Evolutionary conservation across 257 asterid species (phyloP).

Genomic region (Solanum clarkiae): DNA sequence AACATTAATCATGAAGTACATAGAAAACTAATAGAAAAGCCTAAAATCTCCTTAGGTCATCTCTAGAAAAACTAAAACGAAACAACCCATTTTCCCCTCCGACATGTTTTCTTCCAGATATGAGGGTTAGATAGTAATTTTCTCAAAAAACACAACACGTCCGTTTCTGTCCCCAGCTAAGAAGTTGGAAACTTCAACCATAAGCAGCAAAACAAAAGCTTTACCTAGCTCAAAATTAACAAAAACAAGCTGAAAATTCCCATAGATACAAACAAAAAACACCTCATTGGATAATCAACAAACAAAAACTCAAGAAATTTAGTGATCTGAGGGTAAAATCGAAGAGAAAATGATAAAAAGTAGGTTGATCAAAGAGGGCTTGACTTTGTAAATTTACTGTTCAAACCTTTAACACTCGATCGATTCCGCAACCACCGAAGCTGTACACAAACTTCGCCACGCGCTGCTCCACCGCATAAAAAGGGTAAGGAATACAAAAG

Average conservation of each 20-base stretch:
- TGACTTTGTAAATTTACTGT: slow-evolving; percentile 10
- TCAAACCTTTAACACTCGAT: not conserved
- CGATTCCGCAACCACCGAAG: not conserved
- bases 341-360: not conserved
- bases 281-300: not conserved
- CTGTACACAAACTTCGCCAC: not conserved
- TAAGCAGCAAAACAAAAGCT: not conserved
- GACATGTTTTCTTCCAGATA: not conserved
- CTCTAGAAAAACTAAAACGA: not conserved
- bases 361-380: slow-evolving; percentile 39
- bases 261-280: not conserved
- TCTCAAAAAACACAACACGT: not conserved
- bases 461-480: not conserved
- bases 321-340: slow-evolving; percentile 13
- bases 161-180: not conserved
- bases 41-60: not conserved
- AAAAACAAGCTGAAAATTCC: not conserved
- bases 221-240: not conserved
- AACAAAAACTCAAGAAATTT: not conserved
- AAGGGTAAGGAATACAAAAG: not conserved
- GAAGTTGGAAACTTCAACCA: not conserved
- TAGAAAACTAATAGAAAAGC: not conserved
- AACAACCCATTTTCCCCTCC: not conserved
- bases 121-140: not conserved
- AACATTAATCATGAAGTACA: not conserved